Evolutionary conservation across 2,329 filamentous ascomycete species (phyloP).

Genomic region (Cryoendolithus antarcticus): DNA sequence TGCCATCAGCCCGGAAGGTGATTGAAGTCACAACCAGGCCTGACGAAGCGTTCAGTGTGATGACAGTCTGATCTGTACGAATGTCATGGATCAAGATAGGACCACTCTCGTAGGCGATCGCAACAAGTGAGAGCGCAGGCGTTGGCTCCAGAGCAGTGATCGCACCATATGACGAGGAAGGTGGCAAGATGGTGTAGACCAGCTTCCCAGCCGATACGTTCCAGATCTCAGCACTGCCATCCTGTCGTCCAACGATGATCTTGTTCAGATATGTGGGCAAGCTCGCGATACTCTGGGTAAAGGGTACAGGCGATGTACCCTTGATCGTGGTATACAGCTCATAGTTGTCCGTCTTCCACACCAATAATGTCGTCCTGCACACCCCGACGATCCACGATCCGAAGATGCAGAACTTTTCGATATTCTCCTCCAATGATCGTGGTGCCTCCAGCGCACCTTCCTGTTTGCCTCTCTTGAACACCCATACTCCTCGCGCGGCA

Average conservation of each 20-base stretch:
- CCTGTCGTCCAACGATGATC: slow-evolving; percentile 73
- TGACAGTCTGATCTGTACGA: slow-evolving; percentile 58
- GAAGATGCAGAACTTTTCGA: slow-evolving; percentile 68
- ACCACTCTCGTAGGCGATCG: slow-evolving; percentile 75
- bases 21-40: slow-evolving; percentile 65
- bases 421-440: slow-evolving; percentile 51
- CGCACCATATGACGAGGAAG: slow-evolving; percentile 57
- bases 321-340: slow-evolving; percentile 83
- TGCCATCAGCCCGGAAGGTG: slow-evolving; percentile 77
- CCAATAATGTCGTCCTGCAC: slow-evolving; percentile 61
- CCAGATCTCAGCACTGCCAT: slow-evolving; percentile 93
- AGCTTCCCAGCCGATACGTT: slow-evolving; percentile 86
- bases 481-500: slow-evolving; percentile 61
- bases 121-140: slow-evolving; percentile 71
- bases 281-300: slow-evolving; percentile 68
- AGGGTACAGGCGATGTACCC: slow-evolving; percentile 44
- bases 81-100: slow-evolving; percentile 72
- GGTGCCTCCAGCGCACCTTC: slow-evolving; percentile 62
- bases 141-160: slow-evolving; percentile 82
- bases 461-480: slow-evolving; percentile 84
- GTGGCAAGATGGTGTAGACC: slow-evolving; percentile 77
- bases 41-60: slow-evolving; percentile 44
- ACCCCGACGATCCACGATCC: slow-evolving; percentile 85
- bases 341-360: slow-evolving; percentile 73
- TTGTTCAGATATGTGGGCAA: slow-evolving; percentile 97